Percentiles rank a stretch among this genome's conserved stretches.
These are phyloP conservation scores for Diaporthe sp. DNA, from an alignment of 2,329 filamentous ascomycete genomes.

Conservation along the genomic window DNA sequence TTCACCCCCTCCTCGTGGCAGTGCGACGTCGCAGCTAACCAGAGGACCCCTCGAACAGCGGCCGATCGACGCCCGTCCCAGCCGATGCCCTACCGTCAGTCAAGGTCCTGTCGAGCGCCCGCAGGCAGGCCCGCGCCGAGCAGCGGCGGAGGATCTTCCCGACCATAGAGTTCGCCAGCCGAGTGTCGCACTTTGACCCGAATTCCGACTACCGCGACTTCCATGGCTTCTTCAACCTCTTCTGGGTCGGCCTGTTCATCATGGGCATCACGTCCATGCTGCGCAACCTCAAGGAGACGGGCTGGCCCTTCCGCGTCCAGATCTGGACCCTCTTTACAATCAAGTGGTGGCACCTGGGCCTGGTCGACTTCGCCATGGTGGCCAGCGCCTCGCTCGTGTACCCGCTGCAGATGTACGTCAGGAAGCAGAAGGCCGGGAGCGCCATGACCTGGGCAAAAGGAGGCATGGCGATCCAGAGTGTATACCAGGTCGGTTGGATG, in stretches of 20 bases:
- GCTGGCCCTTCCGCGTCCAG: constrained; percentile 84
- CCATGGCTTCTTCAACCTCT: constrained; percentile 96
- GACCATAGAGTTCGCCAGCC: constrained; percentile 89
- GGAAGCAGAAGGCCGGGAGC: constrained; percentile 62
- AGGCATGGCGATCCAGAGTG: constrained; percentile 86
- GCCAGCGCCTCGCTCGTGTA: constrained; percentile 78
- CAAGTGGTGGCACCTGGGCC: constrained; percentile 87
- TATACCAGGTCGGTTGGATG: constrained; percentile 86
- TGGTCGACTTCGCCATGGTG: constrained; percentile 90
- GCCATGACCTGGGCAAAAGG: constrained; percentile 79
- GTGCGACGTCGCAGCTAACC: constrained; percentile 30
- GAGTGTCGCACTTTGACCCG: constrained; percentile 96
- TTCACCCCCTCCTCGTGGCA: not conserved
- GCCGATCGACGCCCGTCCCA: constrained; percentile 85
- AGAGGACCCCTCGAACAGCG: constrained; percentile 62
- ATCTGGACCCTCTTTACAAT: constrained; percentile 92
- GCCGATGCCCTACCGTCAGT: constrained; percentile 94
- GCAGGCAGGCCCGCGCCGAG: constrained; percentile 85
- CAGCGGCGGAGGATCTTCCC: constrained; percentile 90
- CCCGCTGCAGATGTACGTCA: constrained; percentile 79
- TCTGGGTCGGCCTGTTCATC: constrained; percentile 97
- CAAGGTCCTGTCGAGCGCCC: constrained; percentile 85
- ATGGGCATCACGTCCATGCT: constrained; percentile 97
- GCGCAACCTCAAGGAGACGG: constrained; percentile 94
- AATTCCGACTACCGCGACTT: constrained; percentile 94